A percentile compares a stretch with the other conserved stretches of the same genome.
Evolutionary conservation across 2,329 filamentous ascomycete genomes (phyloP).

Genomic region (Pseudogymnoascus sp.): DNA sequence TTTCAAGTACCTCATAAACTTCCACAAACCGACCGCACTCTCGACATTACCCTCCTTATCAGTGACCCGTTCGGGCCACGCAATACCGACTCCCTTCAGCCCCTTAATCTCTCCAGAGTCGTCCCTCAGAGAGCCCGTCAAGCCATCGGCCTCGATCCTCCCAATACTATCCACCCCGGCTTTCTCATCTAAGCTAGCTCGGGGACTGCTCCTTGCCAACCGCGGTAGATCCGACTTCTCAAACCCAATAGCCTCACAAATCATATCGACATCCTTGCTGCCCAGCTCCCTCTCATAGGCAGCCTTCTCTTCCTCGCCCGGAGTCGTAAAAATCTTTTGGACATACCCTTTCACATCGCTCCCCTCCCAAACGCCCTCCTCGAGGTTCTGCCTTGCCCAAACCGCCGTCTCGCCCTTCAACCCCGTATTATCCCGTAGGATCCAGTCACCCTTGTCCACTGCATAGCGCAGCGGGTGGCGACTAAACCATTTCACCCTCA

Average conservation of each 20-base stretch:
- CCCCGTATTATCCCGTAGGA: conserved; percentile 56
- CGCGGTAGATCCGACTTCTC: conserved; percentile 40
- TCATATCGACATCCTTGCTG: conserved; percentile 37
- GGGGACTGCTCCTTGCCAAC: conserved; percentile 24
- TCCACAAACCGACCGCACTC: conserved; percentile 54
- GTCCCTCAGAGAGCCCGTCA: conserved; percentile 40
- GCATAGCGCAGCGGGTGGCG: conserved; percentile 54
- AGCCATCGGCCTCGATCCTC: conserved; percentile 28
- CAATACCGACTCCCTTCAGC: conserved; percentile 54
- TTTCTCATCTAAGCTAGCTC: conserved; percentile 20
- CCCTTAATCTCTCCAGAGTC: conserved; percentile 33
- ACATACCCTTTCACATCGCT: conserved; percentile 24
- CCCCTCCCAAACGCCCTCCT: conserved; percentile 38
- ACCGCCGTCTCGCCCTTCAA: conserved; percentile 53
- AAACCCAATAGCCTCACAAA: conserved; percentile 50
- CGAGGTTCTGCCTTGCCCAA: conserved; percentile 51
- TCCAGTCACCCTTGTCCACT: conserved; percentile 54
- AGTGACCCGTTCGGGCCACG: conserved; percentile 51
- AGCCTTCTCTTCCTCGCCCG: conserved; percentile 32
- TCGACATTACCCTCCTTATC: conserved; percentile 56
- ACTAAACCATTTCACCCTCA: conserved; percentile 54
- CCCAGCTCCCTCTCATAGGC: conserved; percentile 40
- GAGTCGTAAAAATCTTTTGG: conserved; percentile 22
- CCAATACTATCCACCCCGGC: conserved; percentile 9
- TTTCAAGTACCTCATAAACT: conserved; percentile 57